Conservation (phyloP, 208 protist species). For the Strigomonas culicis region DNA sequence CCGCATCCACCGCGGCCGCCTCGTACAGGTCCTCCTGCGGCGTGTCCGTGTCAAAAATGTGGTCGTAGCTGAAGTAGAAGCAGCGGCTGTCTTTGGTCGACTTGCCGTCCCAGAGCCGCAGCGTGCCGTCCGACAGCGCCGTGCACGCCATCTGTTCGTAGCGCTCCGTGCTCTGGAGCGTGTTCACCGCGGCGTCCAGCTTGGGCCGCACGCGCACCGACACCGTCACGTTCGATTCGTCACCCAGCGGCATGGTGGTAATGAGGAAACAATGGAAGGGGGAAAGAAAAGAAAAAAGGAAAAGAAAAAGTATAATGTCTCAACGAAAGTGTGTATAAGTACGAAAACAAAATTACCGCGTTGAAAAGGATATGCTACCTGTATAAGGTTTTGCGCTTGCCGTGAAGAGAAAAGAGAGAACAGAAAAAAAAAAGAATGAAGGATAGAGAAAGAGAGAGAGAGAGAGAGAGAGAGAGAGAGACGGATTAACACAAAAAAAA, state of each 20-base stretch:
- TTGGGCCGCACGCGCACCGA: constrained; percentile 67
- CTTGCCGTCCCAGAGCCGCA: constrained; percentile 47
- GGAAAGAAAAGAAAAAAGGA: constrained; percentile 2
- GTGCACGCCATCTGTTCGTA: constrained; percentile 52
- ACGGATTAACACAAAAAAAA: constrained; percentile 10
- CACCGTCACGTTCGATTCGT: constrained; percentile 34
- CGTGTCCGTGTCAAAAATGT: constrained; percentile 55
- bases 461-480: neutral
- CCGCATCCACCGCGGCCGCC: constrained; percentile 40
- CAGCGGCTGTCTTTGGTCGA: constrained; percentile 23
- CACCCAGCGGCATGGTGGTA: constrained; percentile 2
- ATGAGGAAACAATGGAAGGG: constrained; percentile 13
- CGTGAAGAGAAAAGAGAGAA: constrained; percentile 5
- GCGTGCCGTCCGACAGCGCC: constrained; percentile 29
- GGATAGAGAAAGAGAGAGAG: constrained; percentile 6
- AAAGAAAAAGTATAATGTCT: constrained; percentile 4
- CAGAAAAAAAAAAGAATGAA: constrained; percentile 16
- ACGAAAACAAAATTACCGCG: too few species aligned
- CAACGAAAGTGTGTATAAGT: neutral
- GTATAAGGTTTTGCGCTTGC: constrained; percentile 2
- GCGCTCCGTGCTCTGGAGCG: constrained; percentile 35
- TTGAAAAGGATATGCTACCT: too few species aligned
- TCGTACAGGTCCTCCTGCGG: constrained; percentile 84
- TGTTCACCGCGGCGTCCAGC: constrained; percentile 34
- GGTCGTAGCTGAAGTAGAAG: constrained; percentile 59